A percentile compares a stretch with the other conserved stretches of the same genome.
These are phyloP conservation scores for Allomyces macrogynus DNA, from an alignment of 192 early-diverging fungal species.

Conservation along the genomic window DNA sequence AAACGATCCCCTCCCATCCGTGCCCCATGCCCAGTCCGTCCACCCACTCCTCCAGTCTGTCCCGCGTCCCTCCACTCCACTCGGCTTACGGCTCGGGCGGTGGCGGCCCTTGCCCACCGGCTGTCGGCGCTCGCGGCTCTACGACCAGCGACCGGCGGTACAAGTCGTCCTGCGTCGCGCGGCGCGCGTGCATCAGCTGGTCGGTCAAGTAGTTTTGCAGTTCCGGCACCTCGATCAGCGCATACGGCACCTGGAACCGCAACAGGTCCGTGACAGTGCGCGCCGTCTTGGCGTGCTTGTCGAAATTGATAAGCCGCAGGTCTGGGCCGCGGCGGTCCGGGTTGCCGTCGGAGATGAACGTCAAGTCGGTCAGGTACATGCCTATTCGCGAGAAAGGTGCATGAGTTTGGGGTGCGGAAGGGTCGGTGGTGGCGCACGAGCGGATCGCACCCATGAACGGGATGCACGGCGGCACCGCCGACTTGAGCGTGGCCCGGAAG, in stretches of 20 bases:
- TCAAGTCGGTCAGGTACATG: constrained; percentile 27
- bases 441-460: constrained; percentile 21
- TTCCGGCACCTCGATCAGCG: constrained; percentile 15
- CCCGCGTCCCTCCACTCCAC: too few species aligned
- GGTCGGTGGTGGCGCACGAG: too few species aligned
- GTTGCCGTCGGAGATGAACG: constrained; percentile 29
- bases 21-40: too few species aligned
- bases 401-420: background rate
- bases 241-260: constrained; percentile 54
- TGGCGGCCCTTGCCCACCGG: background rate
- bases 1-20: too few species aligned
- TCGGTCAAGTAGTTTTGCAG: constrained; percentile 12
- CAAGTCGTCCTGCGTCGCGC: constrained; percentile 9
- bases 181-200: constrained; percentile 11
- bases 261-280: constrained; percentile 48
- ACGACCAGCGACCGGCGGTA: constrained; percentile 13
- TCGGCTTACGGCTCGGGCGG: background rate
- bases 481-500: constrained; percentile 14
- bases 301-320: constrained; percentile 53
- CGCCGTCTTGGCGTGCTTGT: constrained; percentile 43
- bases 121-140: constrained; percentile 11
- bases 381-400: background rate
- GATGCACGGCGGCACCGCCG: constrained; percentile 12
- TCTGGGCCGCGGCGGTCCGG: constrained; percentile 7
- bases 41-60: too few species aligned